Evolutionary conservation across 306 rosid species (phyloP), one percentile per base, ranked within the genome.

Genomic region (Castanospermum australe): DNA sequence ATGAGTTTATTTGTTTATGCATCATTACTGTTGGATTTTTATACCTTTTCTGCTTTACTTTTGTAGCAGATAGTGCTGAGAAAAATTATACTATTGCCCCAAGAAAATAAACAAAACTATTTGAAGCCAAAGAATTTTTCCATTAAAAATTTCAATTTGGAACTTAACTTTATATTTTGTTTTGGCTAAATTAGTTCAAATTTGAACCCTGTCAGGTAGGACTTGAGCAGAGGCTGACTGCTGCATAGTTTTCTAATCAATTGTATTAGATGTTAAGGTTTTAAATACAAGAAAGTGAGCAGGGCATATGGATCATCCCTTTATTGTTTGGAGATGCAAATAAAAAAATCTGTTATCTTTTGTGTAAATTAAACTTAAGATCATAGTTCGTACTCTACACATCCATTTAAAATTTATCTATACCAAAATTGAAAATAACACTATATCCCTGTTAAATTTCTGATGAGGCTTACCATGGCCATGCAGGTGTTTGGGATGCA

Each of bases 401-500:
- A 22, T 60, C 28, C 38, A 30, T 66, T 56, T 75, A 15, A 24
- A 81, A 47, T 68, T 68, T 77, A 51, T 78, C 60, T 42, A 62
- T 62, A 42, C 5, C n/a, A 28, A 71, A 51, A 32, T 73, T 38
- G 12, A 68, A 39, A 48, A 50, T 55, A 39, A 41, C 28, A 59
- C 15, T n/a, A 36, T 54, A 54, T 48, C 36, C 25, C 6, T 64
- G 35, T 44, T 67, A 21, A 71, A 70, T 84, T 74, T 74, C 80
- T 87, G 50, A 82, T 57, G 69, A 67, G 38, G 8, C 33, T n/a
- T 62, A 65, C 41, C 83, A 70, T 77, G 86, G 74, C 55, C 60
- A 4, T 81, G 71, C 90, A 95, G 99, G 98, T 79, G 73, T 85
- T n/a, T 95, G 99, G 99, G 99, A 92, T 90, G 97, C 90, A 28